Conservation (phyloP, 78 protist genomes). For the Cyanophora paradoxa region DNA sequence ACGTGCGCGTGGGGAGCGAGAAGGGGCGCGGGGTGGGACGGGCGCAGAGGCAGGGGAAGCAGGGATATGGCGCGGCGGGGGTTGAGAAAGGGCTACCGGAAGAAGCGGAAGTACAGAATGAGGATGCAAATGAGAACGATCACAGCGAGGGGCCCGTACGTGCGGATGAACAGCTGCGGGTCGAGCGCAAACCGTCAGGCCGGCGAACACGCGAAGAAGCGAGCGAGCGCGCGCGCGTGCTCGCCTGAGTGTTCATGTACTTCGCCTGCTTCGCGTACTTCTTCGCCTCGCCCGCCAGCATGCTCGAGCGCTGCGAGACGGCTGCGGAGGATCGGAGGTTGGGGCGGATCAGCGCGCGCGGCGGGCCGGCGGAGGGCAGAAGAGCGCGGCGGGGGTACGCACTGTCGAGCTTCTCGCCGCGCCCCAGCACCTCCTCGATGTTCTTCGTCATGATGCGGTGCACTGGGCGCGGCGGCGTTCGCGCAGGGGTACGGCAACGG, state of each 20-base stretch:
- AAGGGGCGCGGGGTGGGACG: no score
- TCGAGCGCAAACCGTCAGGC: no score
- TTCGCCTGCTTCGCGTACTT: conserved; percentile 22
- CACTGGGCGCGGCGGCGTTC: conserved; percentile 54
- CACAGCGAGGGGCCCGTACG: not conserved
- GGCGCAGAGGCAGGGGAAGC: no score
- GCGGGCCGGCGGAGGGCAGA: not conserved
- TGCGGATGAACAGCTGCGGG: not conserved
- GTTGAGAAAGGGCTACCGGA: no score
- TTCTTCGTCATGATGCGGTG: conserved; percentile 67
- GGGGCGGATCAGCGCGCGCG: not conserved
- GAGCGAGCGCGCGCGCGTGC: no score
- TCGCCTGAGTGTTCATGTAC: conserved; percentile 7
- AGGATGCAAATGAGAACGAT: not conserved
- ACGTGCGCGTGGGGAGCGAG: no score
- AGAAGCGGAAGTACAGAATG: not conserved
- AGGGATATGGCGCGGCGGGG: no score
- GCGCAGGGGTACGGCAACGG: no score
- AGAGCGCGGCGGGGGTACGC: not conserved
- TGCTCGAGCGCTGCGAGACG: not conserved
- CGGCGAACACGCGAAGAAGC: no score
- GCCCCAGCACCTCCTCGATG: conserved; percentile 65
- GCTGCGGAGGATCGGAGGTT: not conserved
- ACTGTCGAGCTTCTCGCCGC: conserved; percentile 72
- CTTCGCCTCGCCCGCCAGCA: not conserved